These are phyloP conservation scores for Salvia rosmarinus DNA, from an alignment of 257 asterid species.

Conservation along the genomic window DNA sequence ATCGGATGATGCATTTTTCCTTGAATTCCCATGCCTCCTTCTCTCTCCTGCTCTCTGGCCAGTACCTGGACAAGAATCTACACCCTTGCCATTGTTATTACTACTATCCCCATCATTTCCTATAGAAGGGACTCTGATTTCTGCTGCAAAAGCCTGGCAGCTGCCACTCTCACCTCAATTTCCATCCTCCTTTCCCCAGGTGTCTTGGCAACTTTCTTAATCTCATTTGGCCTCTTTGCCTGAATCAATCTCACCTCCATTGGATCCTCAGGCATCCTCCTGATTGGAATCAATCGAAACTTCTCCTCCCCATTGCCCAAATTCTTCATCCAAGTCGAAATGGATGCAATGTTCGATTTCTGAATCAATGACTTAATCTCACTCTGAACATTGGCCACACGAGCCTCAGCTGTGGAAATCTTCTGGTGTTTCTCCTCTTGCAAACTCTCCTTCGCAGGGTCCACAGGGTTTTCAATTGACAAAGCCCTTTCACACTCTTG, in stretches of 20 bases:
- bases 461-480: slow-evolving; percentile 66
- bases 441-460: slow-evolving; percentile 76
- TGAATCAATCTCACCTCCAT: slow-evolving; percentile 66
- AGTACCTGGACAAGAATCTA: slow-evolving; percentile 49
- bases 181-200: slow-evolving; percentile 79
- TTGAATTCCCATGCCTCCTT: slow-evolving; percentile 54
- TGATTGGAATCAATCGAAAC: slow-evolving; percentile 70
- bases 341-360: slow-evolving; percentile 66
- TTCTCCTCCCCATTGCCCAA: slow-evolving; percentile 68
- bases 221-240: slow-evolving; percentile 70
- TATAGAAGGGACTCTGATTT: slow-evolving; percentile 51
- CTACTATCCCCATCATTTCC: slow-evolving; percentile 50
- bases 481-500: slow-evolving; percentile 75
- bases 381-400: slow-evolving; percentile 55
- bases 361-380: slow-evolving; percentile 67
- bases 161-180: slow-evolving; percentile 83
- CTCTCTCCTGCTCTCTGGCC: slow-evolving; percentile 66
- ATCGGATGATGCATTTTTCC: slow-evolving; percentile 61
- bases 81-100: slow-evolving; percentile 42
- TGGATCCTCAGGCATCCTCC: slow-evolving; percentile 73
- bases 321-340: slow-evolving; percentile 79
- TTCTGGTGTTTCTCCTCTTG: slow-evolving; percentile 72
- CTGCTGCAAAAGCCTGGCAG: slow-evolving; percentile 77
- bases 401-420: slow-evolving; percentile 57
- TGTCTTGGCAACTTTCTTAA: slow-evolving; percentile 73